Percentiles rank a stretch among this genome's conserved stretches.
These are phyloP conservation scores for Plenodomus biglobosus DNA, from an alignment of 2,329 filamentous ascomycete genomes.

Conservation along the genomic window DNA sequence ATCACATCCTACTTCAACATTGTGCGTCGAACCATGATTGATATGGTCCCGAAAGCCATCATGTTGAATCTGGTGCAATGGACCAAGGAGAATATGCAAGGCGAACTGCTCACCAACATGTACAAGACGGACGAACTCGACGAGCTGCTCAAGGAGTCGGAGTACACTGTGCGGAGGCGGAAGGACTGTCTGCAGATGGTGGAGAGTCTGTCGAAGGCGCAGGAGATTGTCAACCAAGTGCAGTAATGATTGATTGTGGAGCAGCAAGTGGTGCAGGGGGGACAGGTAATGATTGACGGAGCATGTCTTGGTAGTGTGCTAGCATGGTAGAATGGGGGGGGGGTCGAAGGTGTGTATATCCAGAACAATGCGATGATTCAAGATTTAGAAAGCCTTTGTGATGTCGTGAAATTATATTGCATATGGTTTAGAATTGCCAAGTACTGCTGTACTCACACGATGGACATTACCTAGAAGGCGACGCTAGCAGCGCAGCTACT, in stretches of 20 bases:
- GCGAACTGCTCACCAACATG: slow-evolving; percentile 95
- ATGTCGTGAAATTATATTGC: background rate
- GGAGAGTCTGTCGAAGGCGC: slow-evolving; percentile 83
- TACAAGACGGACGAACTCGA: slow-evolving; percentile 90
- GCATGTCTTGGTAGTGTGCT: slow-evolving; percentile 21
- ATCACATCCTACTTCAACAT: slow-evolving; percentile 99
- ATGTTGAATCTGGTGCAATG: slow-evolving; percentile 96
- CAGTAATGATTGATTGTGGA: slow-evolving; percentile 26
- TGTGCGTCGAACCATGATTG: slow-evolving; percentile 96
- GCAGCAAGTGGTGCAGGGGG: background rate
- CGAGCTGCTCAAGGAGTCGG: slow-evolving; percentile 94
- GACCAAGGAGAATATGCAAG: slow-evolving; percentile 98
- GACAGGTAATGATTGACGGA: slow-evolving; percentile 7
- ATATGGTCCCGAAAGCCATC: slow-evolving; percentile 99
- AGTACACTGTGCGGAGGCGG: slow-evolving; percentile 89
- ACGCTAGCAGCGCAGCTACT: background rate
- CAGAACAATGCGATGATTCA: slow-evolving; percentile 10
- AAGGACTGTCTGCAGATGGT: slow-evolving; percentile 99
- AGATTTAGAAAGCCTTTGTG: background rate
- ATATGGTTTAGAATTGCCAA: no score
- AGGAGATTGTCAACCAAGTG: slow-evolving; percentile 89
- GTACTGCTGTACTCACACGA: no score
- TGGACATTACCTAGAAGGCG: no score
- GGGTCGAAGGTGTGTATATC: slow-evolving; percentile 16
- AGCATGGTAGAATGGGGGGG: slow-evolving; percentile 18